Evolutionary conservation across 305 asterid genomes (phyloP).

Genomic region (Stenogyne calaminthoides): DNA sequence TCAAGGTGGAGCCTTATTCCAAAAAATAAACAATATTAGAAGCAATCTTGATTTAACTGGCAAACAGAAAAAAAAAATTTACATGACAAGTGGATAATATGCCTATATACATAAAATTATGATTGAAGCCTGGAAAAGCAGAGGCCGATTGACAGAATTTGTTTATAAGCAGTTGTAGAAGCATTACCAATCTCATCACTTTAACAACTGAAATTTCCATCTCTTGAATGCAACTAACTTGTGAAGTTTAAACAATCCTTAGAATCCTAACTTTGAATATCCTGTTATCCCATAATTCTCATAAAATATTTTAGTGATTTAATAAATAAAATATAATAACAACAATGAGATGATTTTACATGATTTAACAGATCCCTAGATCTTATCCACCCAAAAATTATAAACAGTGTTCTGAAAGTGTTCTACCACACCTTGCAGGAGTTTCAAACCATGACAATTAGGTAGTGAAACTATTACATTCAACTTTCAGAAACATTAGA

Average conservation of each 20-base stretch:
- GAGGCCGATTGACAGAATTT: not conserved
- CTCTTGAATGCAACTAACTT: not conserved
- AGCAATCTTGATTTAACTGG: not conserved
- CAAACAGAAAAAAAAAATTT: not conserved
- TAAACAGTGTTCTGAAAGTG: not conserved
- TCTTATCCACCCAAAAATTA: conserved; percentile 11
- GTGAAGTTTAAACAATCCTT: not conserved
- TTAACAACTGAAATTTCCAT: not conserved
- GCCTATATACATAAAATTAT: conserved; percentile 3
- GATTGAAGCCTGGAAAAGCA: not conserved
- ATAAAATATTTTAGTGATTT: not conserved
- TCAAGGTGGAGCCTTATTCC: conserved; percentile 20
- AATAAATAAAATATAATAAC: not conserved
- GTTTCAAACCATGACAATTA: conserved; percentile 1
- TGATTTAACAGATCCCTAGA: not conserved
- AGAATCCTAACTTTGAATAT: conserved; percentile 6
- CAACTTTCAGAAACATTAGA: not conserved
- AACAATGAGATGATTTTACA: not conserved
- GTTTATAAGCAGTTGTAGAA: not conserved
- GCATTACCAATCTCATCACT: not conserved
- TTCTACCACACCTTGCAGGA: not conserved
- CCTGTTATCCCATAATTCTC: conserved; percentile 4
- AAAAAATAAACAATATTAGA: conserved; percentile 6
- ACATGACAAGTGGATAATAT: not conserved
- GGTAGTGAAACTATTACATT: conserved; percentile 6